These are phyloP conservation scores for Begonia fuchsioides DNA, from an alignment of 306 rosid genomes.

Conservation along the genomic window DNA sequence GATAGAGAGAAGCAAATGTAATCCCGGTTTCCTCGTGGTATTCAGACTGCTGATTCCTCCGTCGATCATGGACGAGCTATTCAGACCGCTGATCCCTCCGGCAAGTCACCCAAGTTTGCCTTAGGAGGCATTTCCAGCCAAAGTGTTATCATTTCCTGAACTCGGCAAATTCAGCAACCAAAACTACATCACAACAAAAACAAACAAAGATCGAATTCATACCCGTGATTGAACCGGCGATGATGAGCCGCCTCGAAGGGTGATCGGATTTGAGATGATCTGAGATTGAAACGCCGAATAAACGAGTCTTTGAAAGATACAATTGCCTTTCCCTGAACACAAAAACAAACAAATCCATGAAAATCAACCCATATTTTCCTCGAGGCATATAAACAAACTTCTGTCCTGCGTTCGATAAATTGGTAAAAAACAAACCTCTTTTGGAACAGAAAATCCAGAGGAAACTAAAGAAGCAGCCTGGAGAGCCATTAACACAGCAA, in stretches of 20 bases:
- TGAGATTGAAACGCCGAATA: conserved; percentile 69
- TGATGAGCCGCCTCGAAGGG: conserved; percentile 77
- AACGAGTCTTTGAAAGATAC: conserved; percentile 56
- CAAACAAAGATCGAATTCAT: neutral
- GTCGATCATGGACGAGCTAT: conserved; percentile 83
- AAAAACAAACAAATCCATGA: neutral
- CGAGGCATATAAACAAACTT: neutral
- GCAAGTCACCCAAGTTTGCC: conserved; percentile 96
- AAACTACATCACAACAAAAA: no score
- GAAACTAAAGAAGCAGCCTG: conserved; percentile 44
- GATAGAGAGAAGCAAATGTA: conserved; percentile 87
- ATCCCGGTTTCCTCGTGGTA: conserved; percentile 87
- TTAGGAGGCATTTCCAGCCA: conserved; percentile 99
- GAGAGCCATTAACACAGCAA: conserved; percentile 25
- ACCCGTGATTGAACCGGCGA: conserved; percentile 97
- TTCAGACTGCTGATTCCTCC: conserved; percentile 88
- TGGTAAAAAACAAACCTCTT: conserved; percentile 23
- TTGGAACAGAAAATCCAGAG: conserved; percentile 33
- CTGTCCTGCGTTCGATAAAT: neutral
- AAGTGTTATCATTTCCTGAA: conserved; percentile 82
- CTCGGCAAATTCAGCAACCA: neutral
- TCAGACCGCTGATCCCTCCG: conserved; percentile 72
- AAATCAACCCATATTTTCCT: conserved; percentile 1
- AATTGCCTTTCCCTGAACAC: conserved; percentile 50
- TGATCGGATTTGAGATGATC: conserved; percentile 68